Percentiles rank a stretch among this genome's conserved stretches.
Evolutionary conservation across 148 eudicot species (phyloP).

Genomic region (Persicaria tinctoria): DNA sequence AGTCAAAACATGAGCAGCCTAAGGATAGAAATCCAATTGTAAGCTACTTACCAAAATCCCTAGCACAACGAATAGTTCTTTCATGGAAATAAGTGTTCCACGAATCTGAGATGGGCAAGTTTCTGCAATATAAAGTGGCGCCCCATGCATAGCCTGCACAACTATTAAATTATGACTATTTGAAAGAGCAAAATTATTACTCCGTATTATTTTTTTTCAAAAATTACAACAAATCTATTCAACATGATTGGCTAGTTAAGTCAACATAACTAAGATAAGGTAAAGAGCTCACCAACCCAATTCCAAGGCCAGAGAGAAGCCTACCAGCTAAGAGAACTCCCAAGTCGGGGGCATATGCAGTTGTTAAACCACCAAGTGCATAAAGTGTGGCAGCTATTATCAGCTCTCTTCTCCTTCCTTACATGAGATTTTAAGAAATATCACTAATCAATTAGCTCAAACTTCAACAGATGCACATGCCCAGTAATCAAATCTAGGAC

Average conservation of each 20-base stretch:
- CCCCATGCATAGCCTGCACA: slow-evolving; percentile 95
- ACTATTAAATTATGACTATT: too few species aligned
- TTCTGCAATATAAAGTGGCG: slow-evolving; percentile 97
- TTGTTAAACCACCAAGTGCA: slow-evolving; percentile 59
- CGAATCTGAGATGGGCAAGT: slow-evolving; percentile 95
- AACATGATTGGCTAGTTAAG: neutral
- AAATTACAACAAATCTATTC: neutral
- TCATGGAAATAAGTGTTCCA: slow-evolving; percentile 83
- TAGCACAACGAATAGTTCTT: slow-evolving; percentile 82
- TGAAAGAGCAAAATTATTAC: too few species aligned
- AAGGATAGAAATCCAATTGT: neutral
- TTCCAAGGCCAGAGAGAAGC: slow-evolving; percentile 84
- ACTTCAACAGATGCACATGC: neutral
- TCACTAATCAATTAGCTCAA: slow-evolving; percentile 1
- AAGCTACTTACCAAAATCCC: slow-evolving; percentile 67
- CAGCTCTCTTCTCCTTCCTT: slow-evolving; percentile 91
- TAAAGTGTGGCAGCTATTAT: slow-evolving; percentile 61
- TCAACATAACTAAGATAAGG: neutral
- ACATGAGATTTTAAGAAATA: slow-evolving; percentile 14
- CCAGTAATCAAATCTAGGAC: neutral
- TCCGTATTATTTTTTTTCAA: too few species aligned
- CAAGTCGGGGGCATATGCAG: slow-evolving; percentile 74
- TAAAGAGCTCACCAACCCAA: slow-evolving; percentile 68
- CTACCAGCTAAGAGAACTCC: slow-evolving; percentile 63
- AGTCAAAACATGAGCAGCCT: neutral